Percentiles rank a stretch among this genome's conserved stretches.
Conservation (phyloP, 192 early-diverging fungal genomes). For the Podila clonocystis region DNA sequence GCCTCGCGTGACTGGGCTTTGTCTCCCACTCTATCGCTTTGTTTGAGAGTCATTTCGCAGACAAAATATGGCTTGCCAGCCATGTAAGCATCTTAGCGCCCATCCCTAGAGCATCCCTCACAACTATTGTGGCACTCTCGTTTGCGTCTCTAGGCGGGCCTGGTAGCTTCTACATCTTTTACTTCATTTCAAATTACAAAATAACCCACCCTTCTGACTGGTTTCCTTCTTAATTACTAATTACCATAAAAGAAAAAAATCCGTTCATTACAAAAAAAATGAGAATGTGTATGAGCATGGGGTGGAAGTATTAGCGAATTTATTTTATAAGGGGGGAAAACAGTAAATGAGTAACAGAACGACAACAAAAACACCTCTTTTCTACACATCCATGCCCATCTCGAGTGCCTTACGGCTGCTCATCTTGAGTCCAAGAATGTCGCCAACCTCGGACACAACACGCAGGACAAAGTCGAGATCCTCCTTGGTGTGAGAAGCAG, state of each 20-base stretch:
- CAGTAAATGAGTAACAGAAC: conserved; percentile 4
- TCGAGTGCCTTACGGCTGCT: conserved; percentile 47
- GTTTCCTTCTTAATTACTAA: not conserved
- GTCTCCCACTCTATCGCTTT: conserved; percentile 56
- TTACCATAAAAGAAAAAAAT: not conserved
- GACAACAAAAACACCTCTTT: not conserved
- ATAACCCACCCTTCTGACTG: not conserved
- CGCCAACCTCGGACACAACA: conserved; percentile 79
- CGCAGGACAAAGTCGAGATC: conserved; percentile 85
- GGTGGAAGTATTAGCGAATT: not conserved
- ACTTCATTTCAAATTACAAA: not conserved
- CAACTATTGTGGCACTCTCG: conserved; percentile 16
- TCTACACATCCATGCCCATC: conserved; percentile 46
- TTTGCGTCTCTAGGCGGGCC: conserved; percentile 27
- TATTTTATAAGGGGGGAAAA: not conserved
- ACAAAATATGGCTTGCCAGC: conserved; percentile 52
- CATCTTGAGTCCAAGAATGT: conserved; percentile 74
- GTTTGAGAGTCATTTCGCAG: conserved; percentile 51
- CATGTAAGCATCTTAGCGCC: conserved; percentile 51
- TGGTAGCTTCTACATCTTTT: conserved; percentile 42
- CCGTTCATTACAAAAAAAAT: not conserved
- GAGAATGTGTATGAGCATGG: not conserved
- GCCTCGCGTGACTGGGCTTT: conserved; percentile 54
- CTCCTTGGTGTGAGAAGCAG: conserved; percentile 92
- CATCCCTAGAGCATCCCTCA: conserved; percentile 22